Conservation (phyloP, 371 early-diverging fungal species). For the Edhazardia aedis region DNA sequence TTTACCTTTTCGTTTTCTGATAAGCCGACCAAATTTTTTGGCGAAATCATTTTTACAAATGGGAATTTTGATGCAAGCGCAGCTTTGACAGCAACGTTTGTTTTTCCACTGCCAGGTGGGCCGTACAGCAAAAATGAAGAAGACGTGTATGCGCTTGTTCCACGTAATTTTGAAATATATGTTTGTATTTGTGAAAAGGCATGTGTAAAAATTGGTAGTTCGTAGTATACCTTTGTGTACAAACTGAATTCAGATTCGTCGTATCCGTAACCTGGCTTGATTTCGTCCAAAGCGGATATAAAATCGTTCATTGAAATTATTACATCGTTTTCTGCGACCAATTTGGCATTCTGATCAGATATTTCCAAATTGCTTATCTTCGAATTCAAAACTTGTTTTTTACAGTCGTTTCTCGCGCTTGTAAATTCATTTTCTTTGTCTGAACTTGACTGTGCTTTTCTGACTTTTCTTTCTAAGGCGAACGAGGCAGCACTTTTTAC, state of each 20-base stretch:
- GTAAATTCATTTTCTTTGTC: too few relatives aligned
- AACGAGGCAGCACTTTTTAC: conserved; percentile 91
- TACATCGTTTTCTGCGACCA: conserved; percentile 58
- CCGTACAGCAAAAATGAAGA: conserved; percentile 53
- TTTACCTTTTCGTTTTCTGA: conserved; percentile 69
- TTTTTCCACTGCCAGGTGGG: conserved; percentile 75
- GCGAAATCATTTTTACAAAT: conserved; percentile 85
- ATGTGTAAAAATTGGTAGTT: conserved; percentile 62
- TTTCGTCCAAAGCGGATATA: conserved; percentile 72
- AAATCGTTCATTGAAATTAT: conserved; percentile 74
- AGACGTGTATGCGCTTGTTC: conserved; percentile 67
- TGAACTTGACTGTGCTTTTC: too few relatives aligned
- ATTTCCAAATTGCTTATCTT: too few relatives aligned
- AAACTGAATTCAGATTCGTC: conserved; percentile 58
- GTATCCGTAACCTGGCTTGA: conserved; percentile 83
- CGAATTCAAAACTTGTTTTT: too few relatives aligned
- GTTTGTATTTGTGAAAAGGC: conserved; percentile 56
- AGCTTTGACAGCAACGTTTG: conserved; percentile 78
- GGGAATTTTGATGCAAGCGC: conserved; percentile 79
- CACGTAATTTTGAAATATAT: conserved; percentile 41
- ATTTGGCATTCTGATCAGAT: conserved; percentile 46
- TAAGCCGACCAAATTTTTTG: conserved; percentile 82
- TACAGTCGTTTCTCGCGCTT: too few relatives aligned
- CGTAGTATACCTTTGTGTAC: conserved; percentile 51
- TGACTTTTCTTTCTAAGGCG: conserved; percentile 86